phyloP scores from a whole-genome alignment of 2,329 filamentous ascomycete species.

The Phialophora expanda region DNA sequence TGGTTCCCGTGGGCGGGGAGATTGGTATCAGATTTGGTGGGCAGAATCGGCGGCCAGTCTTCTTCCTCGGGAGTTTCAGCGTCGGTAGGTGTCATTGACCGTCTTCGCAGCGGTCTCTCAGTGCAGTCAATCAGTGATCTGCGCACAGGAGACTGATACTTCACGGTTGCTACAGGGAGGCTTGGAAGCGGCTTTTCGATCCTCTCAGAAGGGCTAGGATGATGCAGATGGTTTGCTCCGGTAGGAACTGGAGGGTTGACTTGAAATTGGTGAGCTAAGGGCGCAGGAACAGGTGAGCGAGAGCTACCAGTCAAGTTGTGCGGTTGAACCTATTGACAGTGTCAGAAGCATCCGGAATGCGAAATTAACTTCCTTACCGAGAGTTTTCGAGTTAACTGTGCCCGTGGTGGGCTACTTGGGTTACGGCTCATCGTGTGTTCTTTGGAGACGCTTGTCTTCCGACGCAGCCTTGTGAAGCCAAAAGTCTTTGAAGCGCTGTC shows the following conservation, averaged over 20 bases:
- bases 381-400: constrained; percentile 8
- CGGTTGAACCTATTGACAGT: constrained; percentile 9
- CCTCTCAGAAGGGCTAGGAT: background rate
- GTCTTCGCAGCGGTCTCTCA: constrained; percentile 40
- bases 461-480: constrained; percentile 15
- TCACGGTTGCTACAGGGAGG: constrained; percentile 39
- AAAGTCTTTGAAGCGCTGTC: constrained; percentile 27
- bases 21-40: constrained; percentile 18
- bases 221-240: background rate
- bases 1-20: background rate
- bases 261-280: constrained; percentile 7
- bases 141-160: constrained; percentile 35
- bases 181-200: constrained; percentile 43
- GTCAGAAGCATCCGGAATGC: constrained; percentile 1
- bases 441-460: constrained; percentile 12
- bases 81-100: constrained; percentile 34
- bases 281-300: constrained; percentile 16
- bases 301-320: constrained; percentile 14
- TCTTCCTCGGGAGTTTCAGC: constrained; percentile 30
- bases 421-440: background rate
- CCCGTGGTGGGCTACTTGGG: background rate
- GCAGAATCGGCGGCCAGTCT: constrained; percentile 42
- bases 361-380: background rate
- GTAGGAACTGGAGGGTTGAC: constrained; percentile 27
- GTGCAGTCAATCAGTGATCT: constrained; percentile 42